A percentile compares a stretch with the other conserved stretches of the same genome.
Evolutionary conservation across 1,284 basidiomycete species (phyloP).

Genomic region (Somion occarium): DNA sequence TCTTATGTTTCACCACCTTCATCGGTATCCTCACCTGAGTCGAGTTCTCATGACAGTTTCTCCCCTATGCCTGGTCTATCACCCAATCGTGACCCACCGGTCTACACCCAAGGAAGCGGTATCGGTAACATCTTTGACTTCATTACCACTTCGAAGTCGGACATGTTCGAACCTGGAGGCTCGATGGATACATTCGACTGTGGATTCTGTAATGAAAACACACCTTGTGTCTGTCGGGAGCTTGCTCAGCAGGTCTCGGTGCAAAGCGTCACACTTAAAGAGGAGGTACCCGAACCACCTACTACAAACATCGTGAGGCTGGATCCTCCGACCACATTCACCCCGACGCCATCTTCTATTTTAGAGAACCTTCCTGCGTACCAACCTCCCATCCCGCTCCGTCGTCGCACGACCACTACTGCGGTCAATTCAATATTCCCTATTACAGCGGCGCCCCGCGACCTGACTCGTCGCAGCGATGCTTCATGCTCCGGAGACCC

Average conservation of each 20-base stretch:
- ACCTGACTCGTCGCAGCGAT: slow-evolving; percentile 30
- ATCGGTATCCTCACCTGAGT: slow-evolving; percentile 53
- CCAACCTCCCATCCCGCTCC: slow-evolving; percentile 73
- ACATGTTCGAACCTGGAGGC: slow-evolving; percentile 28
- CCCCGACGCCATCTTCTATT: slow-evolving; percentile 39
- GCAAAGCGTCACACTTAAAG: slow-evolving; percentile 30
- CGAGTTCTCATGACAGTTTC: slow-evolving; percentile 41
- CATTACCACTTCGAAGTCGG: slow-evolving; percentile 24
- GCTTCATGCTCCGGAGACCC: slow-evolving; percentile 52
- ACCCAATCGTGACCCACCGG: slow-evolving; percentile 25
- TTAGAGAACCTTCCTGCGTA: slow-evolving; percentile 74
- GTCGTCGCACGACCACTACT: slow-evolving; percentile 41
- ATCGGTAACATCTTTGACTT: slow-evolving; percentile 32
- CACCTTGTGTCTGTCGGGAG: slow-evolving; percentile 73
- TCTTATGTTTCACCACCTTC: slow-evolving; percentile 26
- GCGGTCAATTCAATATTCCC: slow-evolving; percentile 48
- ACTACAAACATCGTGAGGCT: slow-evolving; percentile 10
- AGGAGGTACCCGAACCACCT: slow-evolving; percentile 26
- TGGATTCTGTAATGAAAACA: slow-evolving; percentile 66
- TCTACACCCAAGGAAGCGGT: slow-evolving; percentile 19
- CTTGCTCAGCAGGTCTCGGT: slow-evolving; percentile 41
- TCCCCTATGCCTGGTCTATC: slow-evolving; percentile 37
- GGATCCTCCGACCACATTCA: slow-evolving; percentile 13
- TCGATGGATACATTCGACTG: slow-evolving; percentile 42
- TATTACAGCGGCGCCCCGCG: slow-evolving; percentile 28